Base-by-base conservation (phyloP, 805 yeast species). In the Metschnikowia reukaufii region DNA sequence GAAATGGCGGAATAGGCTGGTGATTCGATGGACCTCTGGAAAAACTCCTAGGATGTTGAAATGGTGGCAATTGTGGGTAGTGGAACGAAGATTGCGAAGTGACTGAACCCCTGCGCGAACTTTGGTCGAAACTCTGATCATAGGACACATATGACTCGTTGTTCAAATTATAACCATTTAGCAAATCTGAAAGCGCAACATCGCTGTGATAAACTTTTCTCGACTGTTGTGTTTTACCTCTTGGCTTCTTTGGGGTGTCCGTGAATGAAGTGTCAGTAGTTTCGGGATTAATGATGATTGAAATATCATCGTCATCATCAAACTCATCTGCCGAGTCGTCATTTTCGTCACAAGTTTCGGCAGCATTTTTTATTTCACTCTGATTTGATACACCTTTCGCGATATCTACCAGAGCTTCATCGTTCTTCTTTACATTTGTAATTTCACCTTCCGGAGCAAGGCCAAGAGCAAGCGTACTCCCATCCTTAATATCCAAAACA, bases 241-340 rank as follows among this genome's bases (percentile, higher is more conserved):
- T 21, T 15, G 34, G 8, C 41, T 37, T 44, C n/a, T 18, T 41
- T 6, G 37, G 31, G 21, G 36, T 4, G 15, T 17, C 10, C 12
- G 47, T 4, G 12, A 9, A 16, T 5, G 49, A 31, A 3, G 37
- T 13, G n/a, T 27, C 43, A 4, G 42, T 44, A 8, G 33, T 19
- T 32, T 68, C 71, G 3, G 72, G 59, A 10, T 65, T 70, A 44
- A 70, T 68, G 30, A 70, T 63, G 20, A 70, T 68, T 4, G 73
- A 66, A 9, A 68, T 62, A 36, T 69, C 73, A 39, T 69, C 74
- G 18, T 67, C 68, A 15, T 63, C 68, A 16, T 63, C 70, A 5
- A 61, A 69, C 16, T 62, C 70, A 4, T 62, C 65, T 5, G 10
- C 42, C 6, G 45, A 29, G 9, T 33, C 42, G 10, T 35, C 45